Conservation (phyloP, 2,329 filamentous ascomycete genomes). For the Thermothelomyces thermophilus region DNA sequence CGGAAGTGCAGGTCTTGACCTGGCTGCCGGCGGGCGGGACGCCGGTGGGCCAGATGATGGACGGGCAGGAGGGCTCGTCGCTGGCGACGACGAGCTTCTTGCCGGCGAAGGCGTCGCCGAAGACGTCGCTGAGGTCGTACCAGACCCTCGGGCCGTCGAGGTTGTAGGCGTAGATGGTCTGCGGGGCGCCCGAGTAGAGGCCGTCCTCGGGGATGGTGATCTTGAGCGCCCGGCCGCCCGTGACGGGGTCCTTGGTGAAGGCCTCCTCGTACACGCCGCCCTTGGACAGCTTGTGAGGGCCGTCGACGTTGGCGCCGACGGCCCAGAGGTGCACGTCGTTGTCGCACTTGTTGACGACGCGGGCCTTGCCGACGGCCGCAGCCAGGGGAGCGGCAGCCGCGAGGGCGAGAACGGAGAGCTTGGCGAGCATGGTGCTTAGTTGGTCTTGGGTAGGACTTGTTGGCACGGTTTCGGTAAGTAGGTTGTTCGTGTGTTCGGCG, state of each 20-base stretch:
- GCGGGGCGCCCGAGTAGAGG: conserved; percentile 34
- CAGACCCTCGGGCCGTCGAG: conserved; percentile 31
- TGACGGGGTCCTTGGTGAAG: conserved; percentile 31
- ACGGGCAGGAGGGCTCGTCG: conserved; percentile 28
- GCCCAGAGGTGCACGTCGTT: conserved; percentile 34
- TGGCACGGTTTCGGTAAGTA: neutral
- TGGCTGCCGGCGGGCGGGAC: conserved; percentile 33
- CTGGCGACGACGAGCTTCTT: conserved; percentile 30
- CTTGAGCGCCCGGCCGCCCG: conserved; percentile 36
- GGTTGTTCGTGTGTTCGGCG: neutral
- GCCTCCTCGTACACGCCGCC: conserved; percentile 30
- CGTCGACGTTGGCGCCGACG: conserved; percentile 30
- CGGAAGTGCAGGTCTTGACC: conserved; percentile 32
- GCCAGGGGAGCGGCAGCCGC: conserved; percentile 21
- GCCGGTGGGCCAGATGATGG: conserved; percentile 33
- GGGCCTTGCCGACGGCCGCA: conserved; percentile 30
- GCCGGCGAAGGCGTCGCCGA: conserved; percentile 34
- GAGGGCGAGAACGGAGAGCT: conserved; percentile 23
- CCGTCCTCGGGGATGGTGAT: conserved; percentile 31
- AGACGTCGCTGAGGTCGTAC: conserved; percentile 37
- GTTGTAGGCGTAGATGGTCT: conserved; percentile 37
- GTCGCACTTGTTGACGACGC: conserved; percentile 34
- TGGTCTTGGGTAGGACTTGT: neutral
- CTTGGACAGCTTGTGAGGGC: conserved; percentile 25
- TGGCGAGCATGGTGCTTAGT: conserved; percentile 20